Evolutionary conservation across 2,329 filamentous ascomycete species (phyloP), one percentile per base, ranked within the genome.

Genomic region (Arthrinium puccinioides): DNA sequence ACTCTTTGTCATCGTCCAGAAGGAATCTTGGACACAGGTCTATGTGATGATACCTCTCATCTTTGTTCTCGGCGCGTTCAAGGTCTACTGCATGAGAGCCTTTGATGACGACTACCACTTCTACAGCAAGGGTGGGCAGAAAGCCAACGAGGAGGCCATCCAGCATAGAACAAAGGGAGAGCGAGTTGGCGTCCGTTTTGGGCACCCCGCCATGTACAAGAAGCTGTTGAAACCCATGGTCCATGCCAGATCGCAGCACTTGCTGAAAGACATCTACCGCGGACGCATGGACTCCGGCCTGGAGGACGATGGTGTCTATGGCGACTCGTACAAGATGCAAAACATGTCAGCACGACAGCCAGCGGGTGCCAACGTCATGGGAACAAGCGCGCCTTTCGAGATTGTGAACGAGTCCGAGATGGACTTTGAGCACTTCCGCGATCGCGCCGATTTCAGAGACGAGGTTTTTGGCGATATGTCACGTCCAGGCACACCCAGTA

Each of bases 161-260:
- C 71, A 72, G 53, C 65, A 70, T 34, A 60, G 62, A 37, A 66
- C 63, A 9, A 55, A 66, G 57, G 74, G 72, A 57, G 88, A 84
- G 58, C 82, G 74, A 50, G 72, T 87, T 39, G 82, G 74, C 40
- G 79, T 78, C 16, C 76, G 84, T 19, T 97, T 95, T 54, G 88
- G 87, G 3, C 87, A 97, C 55, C 90, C 90, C 2, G 88, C 86
- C 3, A 70, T 97, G 13, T 95, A 90, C 66, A 84, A 84, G 59
- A 82, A 85, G 6, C 70, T 97, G n/a, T 88, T 90, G 50, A 94
- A 87, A 0, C 90, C 90, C 4, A 95, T 96, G 87, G 90, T 97
- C 3, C 83, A 92, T 50, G 82, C 85, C 39, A 92, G 84, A 60
- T 85, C 87, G 4, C 84, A 89, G 49, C 86, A 90, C 40, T 71